phyloP scores from a whole-genome alignment of 805 yeast species.

The Martiniozyma abietophila region DNA sequence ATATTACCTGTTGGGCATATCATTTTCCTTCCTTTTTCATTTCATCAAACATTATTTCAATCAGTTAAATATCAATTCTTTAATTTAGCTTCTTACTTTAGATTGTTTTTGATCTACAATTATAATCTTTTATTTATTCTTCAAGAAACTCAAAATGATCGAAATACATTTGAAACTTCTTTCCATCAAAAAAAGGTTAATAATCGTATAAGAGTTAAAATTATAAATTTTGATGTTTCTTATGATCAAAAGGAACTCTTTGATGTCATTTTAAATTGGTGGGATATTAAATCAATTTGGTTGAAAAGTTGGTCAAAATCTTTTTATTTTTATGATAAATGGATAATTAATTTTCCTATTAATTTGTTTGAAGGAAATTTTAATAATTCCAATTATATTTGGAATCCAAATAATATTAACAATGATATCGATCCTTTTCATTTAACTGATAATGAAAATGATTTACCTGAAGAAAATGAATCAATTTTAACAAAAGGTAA shows the following conservation, averaged over 20 bases:
- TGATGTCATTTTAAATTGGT: constrained; percentile 17
- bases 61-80: constrained; percentile 12
- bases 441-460: neutral
- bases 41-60: constrained; percentile 17
- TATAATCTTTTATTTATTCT: constrained; percentile 19
- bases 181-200: constrained; percentile 15
- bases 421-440: too few species aligned
- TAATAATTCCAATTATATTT: neutral
- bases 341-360: constrained; percentile 28
- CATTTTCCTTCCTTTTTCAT: constrained; percentile 18
- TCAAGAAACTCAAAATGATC: constrained; percentile 18
- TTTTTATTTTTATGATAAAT: constrained; percentile 32
- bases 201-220: constrained; percentile 15
- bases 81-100: constrained; percentile 13
- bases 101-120: constrained; percentile 16
- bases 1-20: constrained; percentile 18
- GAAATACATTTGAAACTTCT: constrained; percentile 14
- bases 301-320: constrained; percentile 27
- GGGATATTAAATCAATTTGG: constrained; percentile 21
- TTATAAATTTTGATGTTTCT: constrained; percentile 15
- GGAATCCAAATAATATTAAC: neutral
- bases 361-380: constrained; percentile 4
- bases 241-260: constrained; percentile 14
- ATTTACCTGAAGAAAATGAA: too few species aligned
- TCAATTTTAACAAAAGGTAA: too few species aligned